Percentiles rank a stretch among this genome's conserved stretches.
phyloP scores from a whole-genome alignment of 352 stramenopile species.

The Globisporangium polare region DNA sequence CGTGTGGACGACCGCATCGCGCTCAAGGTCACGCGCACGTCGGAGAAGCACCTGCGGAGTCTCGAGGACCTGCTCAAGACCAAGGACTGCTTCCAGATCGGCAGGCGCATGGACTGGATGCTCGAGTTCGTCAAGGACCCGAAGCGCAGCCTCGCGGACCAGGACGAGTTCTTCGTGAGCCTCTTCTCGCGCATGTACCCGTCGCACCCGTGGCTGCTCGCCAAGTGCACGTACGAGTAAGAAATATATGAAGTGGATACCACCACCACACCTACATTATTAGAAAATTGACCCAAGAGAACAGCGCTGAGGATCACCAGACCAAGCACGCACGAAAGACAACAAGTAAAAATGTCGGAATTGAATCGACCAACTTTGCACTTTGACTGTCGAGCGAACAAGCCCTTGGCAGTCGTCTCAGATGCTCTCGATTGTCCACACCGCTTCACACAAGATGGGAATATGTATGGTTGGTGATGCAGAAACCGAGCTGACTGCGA shows the following conservation, averaged over 20 bases:
- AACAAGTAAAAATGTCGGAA: too few relatives aligned
- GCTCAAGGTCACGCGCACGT: slow-evolving; percentile 79
- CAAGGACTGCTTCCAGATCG: slow-evolving; percentile 76
- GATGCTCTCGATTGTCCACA: too few relatives aligned
- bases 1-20: slow-evolving; percentile 70
- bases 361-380: too few relatives aligned
- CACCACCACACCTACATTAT: neutral
- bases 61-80: slow-evolving; percentile 71
- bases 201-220: slow-evolving; percentile 70
- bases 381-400: too few relatives aligned
- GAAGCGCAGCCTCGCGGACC: slow-evolving; percentile 70
- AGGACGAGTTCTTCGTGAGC: slow-evolving; percentile 84
- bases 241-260: neutral
- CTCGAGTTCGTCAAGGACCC: slow-evolving; percentile 64
- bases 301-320: too few relatives aligned
- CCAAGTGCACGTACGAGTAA: slow-evolving; percentile 49
- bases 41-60: slow-evolving; percentile 67
- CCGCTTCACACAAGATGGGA: too few relatives aligned
- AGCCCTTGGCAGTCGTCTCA: too few relatives aligned
- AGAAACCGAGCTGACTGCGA: too few relatives aligned
- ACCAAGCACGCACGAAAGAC: too few relatives aligned
- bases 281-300: neutral
- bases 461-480: too few relatives aligned
- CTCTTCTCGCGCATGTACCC: slow-evolving; percentile 84
- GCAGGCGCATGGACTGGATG: slow-evolving; percentile 67